Base-by-base conservation (phyloP, 352 stramenopile genomes). In the Globisporangium carolinianum region DNA sequence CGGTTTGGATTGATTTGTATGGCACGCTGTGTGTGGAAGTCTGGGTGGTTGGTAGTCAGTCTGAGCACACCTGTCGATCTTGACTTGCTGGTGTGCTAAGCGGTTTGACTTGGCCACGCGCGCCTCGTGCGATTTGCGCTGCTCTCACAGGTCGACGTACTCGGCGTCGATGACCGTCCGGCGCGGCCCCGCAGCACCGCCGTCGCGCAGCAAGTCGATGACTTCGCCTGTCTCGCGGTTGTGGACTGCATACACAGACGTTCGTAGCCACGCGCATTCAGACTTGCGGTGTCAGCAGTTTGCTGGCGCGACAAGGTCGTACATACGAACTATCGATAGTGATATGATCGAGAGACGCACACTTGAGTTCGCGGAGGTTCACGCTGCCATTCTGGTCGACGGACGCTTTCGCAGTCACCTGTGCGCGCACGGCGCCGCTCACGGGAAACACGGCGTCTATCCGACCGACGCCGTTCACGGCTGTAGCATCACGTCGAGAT, bases 161-260 rank as follows among this genome's bases (percentile, higher is more conserved):
- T 91, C 81, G 32, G 81, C 81, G 59, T 91, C 81, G 7, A 91
- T 70, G 32, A 91, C 61, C 9, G 67, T 86, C 71, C 86, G 88
- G 24, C 69, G 64, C 37, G 59, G 59, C 0, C 72, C 68, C 8
- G 65, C 50, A 32, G 7, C 39, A 43, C 39, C 68, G 32, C 61
- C 58, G 55, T 86, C 74, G 18, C 72, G 76, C 55, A 91, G 55
- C 43, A 91, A 57, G 67, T 91, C 81, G 15, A 89, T 86, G 53
- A 80, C 67, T 53, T 89, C 68, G 17, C 78, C 76, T 2, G 76
- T 86, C 51, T 68, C 65, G 32, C 60, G 55, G 46, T 89, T 87
- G 55, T 58, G 73, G 58, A 86, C 80, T 91, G 51, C 50, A 32
- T 32, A 32, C 24, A 32, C 24, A 32, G 24, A 32, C 24, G 5